phyloP scores from a whole-genome alignment of 2,329 filamentous ascomycete genomes.

The Sarocladiaceae sp. region DNA sequence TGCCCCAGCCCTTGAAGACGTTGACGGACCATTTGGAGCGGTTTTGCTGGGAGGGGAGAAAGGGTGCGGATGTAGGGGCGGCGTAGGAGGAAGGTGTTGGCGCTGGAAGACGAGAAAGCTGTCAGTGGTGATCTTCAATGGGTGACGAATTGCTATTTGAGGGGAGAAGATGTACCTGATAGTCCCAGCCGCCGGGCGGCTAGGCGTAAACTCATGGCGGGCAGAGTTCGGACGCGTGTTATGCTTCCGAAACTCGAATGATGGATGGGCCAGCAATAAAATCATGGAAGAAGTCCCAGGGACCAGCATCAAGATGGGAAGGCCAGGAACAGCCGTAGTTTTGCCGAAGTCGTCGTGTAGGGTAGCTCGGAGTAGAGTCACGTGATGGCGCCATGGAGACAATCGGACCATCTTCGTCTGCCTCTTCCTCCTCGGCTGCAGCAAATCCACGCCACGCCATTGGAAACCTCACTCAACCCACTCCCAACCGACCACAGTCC shows the following conservation, averaged over 20 bases:
- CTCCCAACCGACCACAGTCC: slow-evolving; percentile 13
- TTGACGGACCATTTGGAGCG: slow-evolving; percentile 39
- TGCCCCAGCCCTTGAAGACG: slow-evolving; percentile 31
- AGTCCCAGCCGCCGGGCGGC: slow-evolving; percentile 55
- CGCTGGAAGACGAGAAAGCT: slow-evolving; percentile 12
- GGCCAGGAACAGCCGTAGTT: slow-evolving; percentile 17
- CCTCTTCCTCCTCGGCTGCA: not conserved
- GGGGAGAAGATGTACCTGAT: slow-evolving; percentile 43
- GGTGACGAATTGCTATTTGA: slow-evolving; percentile 7
- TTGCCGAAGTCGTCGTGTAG: slow-evolving; percentile 9
- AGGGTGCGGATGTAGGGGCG: slow-evolving; percentile 11
- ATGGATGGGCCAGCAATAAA: not conserved
- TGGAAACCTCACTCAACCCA: not conserved
- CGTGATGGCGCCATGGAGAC: slow-evolving; percentile 13
- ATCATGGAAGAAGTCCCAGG: not conserved
- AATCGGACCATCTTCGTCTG: slow-evolving; percentile 6
- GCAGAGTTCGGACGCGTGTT: not conserved
- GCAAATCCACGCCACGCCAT: slow-evolving; percentile 7
- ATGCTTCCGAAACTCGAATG: not conserved
- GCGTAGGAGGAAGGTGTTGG: slow-evolving; percentile 13
- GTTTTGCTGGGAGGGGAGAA: slow-evolving; percentile 11
- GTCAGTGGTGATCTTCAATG: not conserved
- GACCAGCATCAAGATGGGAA: not conserved
- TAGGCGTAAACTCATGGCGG: slow-evolving; percentile 57
- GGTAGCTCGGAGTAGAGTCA: slow-evolving; percentile 10